Evolutionary conservation across 305 asterid genomes (phyloP).

Genomic region (Plantago coronopus): DNA sequence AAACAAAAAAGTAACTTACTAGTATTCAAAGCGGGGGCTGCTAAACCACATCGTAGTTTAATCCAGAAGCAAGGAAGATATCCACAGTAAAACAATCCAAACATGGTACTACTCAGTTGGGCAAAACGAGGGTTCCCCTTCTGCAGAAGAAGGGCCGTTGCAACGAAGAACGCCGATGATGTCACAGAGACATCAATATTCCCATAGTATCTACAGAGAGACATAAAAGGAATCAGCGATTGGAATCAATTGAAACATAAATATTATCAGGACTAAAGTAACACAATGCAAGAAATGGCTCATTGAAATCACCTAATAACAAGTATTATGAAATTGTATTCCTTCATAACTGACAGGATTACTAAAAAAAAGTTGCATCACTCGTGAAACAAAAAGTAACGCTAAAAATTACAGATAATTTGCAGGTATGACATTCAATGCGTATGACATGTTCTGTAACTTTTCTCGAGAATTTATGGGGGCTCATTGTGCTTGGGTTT

Average conservation of each 20-base stretch:
- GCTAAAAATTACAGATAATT: background rate
- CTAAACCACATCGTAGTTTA: conserved; percentile 78
- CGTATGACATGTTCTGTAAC: too few relatives aligned
- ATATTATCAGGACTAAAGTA: background rate
- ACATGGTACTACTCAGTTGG: conserved; percentile 87
- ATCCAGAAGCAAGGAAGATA: conserved; percentile 99
- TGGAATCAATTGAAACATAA: conserved; percentile 10
- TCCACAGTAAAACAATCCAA: conserved; percentile 92
- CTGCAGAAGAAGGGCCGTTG: conserved; percentile 69
- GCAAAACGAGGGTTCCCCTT: conserved; percentile 84
- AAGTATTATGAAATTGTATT: conserved; percentile 1
- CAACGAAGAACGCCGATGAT: conserved; percentile 77
- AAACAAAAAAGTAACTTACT: conserved; percentile 43
- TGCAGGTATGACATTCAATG: background rate
- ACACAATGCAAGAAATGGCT: conserved; percentile 14
- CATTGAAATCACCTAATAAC: background rate
- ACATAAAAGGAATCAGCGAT: conserved; percentile 27
- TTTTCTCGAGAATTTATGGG: too few relatives aligned
- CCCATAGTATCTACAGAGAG: conserved; percentile 63
- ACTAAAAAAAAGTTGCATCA: background rate
- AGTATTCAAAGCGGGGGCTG: conserved; percentile 73
- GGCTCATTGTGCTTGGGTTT: too few relatives aligned
- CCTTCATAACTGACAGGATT: conserved; percentile 2
- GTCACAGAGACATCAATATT: conserved; percentile 85
- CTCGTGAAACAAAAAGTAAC: too few relatives aligned